phyloP scores from a whole-genome alignment of 257 asterid species.

The Lycium barbarum region DNA sequence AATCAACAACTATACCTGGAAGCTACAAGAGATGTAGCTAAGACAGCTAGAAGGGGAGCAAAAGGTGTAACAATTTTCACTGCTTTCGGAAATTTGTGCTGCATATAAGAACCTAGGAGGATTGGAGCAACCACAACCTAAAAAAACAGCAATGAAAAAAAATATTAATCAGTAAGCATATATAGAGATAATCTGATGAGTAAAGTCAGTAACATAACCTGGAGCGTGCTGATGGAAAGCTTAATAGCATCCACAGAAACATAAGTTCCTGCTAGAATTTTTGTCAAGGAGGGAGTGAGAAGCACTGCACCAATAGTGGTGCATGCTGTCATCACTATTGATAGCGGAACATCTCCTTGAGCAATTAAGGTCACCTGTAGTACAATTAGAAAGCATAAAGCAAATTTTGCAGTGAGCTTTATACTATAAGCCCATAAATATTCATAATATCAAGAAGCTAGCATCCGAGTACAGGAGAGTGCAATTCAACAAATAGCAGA shows the following conservation, averaged over 20 bases:
- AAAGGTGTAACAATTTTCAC: constrained; percentile 66
- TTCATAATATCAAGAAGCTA: neutral
- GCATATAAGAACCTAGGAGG: constrained; percentile 77
- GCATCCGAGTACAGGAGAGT: neutral
- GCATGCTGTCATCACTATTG: constrained; percentile 87
- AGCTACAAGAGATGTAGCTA: constrained; percentile 76
- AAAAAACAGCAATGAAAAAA: neutral
- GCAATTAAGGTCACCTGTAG: constrained; percentile 93
- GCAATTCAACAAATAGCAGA: neutral
- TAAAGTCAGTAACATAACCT: constrained; percentile 47
- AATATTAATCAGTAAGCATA: neutral
- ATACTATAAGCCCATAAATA: neutral
- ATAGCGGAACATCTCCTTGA: constrained; percentile 85
- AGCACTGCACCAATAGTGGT: constrained; percentile 87
- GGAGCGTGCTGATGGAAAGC: constrained; percentile 87
- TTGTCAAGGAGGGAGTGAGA: constrained; percentile 80
- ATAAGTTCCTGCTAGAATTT: constrained; percentile 84
- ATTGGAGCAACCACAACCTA: constrained; percentile 96
- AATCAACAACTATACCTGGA: constrained; percentile 61
- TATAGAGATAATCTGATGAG: too few species aligned
- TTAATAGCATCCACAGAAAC: constrained; percentile 75
- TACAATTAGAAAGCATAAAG: constrained; percentile 46
- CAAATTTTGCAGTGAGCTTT: constrained; percentile 32
- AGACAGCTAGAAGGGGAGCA: constrained; percentile 83
- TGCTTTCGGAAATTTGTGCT: constrained; percentile 64